phyloP scores from a whole-genome alignment of 805 yeast genomes.

The Nakazawaea pomicola region DNA sequence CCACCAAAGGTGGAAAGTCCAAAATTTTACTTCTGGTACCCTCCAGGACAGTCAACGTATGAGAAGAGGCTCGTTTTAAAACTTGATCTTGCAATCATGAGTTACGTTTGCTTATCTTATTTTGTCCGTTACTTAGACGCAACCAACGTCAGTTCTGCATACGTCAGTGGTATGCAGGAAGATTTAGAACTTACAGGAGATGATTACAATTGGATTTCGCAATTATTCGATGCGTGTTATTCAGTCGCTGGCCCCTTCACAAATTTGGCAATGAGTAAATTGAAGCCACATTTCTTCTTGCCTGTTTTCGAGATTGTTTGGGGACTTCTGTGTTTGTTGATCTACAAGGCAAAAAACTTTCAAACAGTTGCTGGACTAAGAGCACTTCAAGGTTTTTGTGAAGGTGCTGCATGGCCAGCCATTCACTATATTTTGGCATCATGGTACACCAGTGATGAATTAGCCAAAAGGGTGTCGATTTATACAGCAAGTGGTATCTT shows the following conservation, averaged over 20 bases:
- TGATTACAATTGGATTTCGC: conserved; percentile 43
- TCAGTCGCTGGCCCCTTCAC: background rate
- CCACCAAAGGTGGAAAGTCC: no score
- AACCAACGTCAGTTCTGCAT: conserved; percentile 58
- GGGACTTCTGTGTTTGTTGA: background rate
- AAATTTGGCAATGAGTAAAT: background rate
- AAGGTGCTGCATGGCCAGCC: conserved; percentile 38
- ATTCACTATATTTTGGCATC: conserved; percentile 55
- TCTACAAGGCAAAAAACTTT: background rate
- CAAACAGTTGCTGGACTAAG: background rate
- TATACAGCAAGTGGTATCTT: conserved; percentile 61
- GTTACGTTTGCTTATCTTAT: background rate
- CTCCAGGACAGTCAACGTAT: background rate
- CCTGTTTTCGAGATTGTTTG: background rate
- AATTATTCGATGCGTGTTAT: background rate
- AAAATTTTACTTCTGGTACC: no score
- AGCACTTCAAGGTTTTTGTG: background rate
- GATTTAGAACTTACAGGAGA: conserved; percentile 54
- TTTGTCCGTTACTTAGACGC: conserved; percentile 42
- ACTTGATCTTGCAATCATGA: background rate
- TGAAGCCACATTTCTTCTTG: background rate
- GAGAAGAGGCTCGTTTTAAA: background rate
- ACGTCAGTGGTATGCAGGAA: conserved; percentile 59
- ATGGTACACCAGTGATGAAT: conserved; percentile 52
- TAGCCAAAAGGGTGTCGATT: conserved; percentile 56